These are phyloP conservation scores for Penicillium vulpinum DNA, from an alignment of 2,329 filamentous ascomycete species.

Conservation along the genomic window DNA sequence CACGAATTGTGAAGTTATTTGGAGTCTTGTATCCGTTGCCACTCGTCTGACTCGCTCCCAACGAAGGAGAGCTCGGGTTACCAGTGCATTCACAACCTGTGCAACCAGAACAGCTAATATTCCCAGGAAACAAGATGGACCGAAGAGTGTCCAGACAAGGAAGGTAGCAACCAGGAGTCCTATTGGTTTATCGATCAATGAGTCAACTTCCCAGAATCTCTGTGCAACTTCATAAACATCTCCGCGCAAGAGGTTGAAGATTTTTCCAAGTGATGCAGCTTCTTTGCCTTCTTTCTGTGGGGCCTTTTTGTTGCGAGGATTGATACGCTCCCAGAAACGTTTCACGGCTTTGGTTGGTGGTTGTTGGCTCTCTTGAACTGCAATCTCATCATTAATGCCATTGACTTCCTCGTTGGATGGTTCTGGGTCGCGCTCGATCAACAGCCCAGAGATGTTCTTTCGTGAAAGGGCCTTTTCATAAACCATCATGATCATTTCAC, in stretches of 20 bases:
- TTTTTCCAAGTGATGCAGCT: constrained; percentile 82
- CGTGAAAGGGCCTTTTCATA: constrained; percentile 74
- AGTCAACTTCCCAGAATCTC: constrained; percentile 81
- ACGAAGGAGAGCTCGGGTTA: constrained; percentile 65
- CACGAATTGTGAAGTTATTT: constrained; percentile 81
- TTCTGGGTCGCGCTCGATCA: constrained; percentile 31
- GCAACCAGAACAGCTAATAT: constrained; percentile 68
- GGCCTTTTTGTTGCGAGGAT: constrained; percentile 23
- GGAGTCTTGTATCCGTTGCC: constrained; percentile 74
- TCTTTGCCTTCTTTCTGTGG: constrained; percentile 44
- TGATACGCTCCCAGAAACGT: constrained; percentile 29
- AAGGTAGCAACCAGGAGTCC: constrained; percentile 72
- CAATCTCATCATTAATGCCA: constrained; percentile 11
- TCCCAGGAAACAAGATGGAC: constrained; percentile 74
- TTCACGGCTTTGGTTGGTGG: constrained; percentile 22
- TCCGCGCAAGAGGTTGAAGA: constrained; percentile 78
- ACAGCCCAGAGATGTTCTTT: constrained; percentile 55
- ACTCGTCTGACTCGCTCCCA: constrained; percentile 70
- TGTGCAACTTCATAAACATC: constrained; percentile 43
- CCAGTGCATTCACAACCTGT: constrained; percentile 66
- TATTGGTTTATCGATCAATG: constrained; percentile 73
- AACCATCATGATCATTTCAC: constrained; percentile 82
- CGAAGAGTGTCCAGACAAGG: constrained; percentile 75
- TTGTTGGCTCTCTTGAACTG: constrained; percentile 12
- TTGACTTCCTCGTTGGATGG: constrained; percentile 16